phyloP scores from a whole-genome alignment of 306 rosid genomes.

The Clitoria ternatea region DNA sequence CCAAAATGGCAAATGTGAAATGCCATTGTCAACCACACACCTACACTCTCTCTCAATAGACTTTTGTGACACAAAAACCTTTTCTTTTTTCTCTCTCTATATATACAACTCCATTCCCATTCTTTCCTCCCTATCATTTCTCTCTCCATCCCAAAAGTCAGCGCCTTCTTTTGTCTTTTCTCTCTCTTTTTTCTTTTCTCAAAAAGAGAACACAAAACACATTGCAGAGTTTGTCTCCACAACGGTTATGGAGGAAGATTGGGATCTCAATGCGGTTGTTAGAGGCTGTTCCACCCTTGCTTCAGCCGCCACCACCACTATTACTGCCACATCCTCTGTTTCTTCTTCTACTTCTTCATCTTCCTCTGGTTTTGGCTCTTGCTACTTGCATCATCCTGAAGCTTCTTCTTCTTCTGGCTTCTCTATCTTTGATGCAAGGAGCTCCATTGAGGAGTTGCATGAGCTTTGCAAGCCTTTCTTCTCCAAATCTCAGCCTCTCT shows the following conservation, averaged over 20 bases:
- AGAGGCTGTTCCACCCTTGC: conserved; percentile 57
- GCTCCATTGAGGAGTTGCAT: conserved; percentile 59
- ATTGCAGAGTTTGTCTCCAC: conserved; percentile 32
- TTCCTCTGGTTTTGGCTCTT: conserved; percentile 8
- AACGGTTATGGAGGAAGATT: conserved; percentile 62
- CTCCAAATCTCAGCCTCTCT: conserved; percentile 44
- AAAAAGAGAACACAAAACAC: background rate
- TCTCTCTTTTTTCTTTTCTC: conserved; percentile 16
- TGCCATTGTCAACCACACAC: conserved; percentile 28
- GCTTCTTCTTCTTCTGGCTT: conserved; percentile 15
- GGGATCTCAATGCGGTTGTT: conserved; percentile 95
- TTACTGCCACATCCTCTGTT: background rate
- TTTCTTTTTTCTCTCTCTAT: conserved; percentile 29
- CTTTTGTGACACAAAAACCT: background rate
- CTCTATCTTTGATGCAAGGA: conserved; percentile 29
- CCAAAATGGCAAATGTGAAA: no score
- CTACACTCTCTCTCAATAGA: conserved; percentile 12
- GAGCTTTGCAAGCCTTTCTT: conserved; percentile 89
- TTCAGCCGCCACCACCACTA: conserved; percentile 2
- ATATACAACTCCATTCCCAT: conserved; percentile 34
- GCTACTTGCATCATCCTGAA: background rate
- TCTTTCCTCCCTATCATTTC: conserved; percentile 21
- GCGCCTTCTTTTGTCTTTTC: conserved; percentile 53
- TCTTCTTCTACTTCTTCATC: conserved; percentile 13
- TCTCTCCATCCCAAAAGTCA: conserved; percentile 40